Evolutionary conservation across 116 monocot species (phyloP), one percentile per base, ranked within the genome.

Genomic region (Cymodocea nodosa): DNA sequence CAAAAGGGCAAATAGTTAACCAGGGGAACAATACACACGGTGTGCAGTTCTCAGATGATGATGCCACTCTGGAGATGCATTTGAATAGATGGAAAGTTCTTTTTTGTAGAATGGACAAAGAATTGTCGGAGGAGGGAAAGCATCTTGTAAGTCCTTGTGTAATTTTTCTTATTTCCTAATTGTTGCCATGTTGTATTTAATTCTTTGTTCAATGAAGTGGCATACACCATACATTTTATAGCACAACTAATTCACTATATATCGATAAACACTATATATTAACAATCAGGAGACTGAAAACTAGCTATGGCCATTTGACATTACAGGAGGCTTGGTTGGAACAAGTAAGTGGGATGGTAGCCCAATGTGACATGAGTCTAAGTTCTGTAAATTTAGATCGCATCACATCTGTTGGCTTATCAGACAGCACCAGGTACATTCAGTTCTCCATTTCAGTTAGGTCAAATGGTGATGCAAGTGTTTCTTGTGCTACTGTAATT

Each of bases 321-420:
- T 58, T 80, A n/a, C 65, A 93, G 93, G 93, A 93, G 69, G 81
- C 44, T 50, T 86, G 89, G 81, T 70, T 89, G 59, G 79, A 62
- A 50, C 85, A 93, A 78, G 89, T 93, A 19, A 79, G 79, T 73
- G 81, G 86, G 69, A 85, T 93, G 89, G 79, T 81, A 65, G 19
- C 58, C 10, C 76, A 77, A 44, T 85, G 93, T 74, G 86, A 93
- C 6, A 80, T 75, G 69, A 86, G 85, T 0, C 59, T 93, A 5
- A 85, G 78, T 55, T 70, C 50, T 62, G 17, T 61, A 20, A 50
- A 49, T 52, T 59, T 34, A 17, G 44, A 59, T 35, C 7, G 9
- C 34, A 24, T 71, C 23, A 10, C 78, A 23, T 56, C 52, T 2
- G 25, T 67, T 44, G 70, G 76, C 23, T 63, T 79, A 36, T 50